phyloP scores from a whole-genome alignment of 1,284 basidiomycete species.

The Cutaneotrichosporon curvatum region DNA sequence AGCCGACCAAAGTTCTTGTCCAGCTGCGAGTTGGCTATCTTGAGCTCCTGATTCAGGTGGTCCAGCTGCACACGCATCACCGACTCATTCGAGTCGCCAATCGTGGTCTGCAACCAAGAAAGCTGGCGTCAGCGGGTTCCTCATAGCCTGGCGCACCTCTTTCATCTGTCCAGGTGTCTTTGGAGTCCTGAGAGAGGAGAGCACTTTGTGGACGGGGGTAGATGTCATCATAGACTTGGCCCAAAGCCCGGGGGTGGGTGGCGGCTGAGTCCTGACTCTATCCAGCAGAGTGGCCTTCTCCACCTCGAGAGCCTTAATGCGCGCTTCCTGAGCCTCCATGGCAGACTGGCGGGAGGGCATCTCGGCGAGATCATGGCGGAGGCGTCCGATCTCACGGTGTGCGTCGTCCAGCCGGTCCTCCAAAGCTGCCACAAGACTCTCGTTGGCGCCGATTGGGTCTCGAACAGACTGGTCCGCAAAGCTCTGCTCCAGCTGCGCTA shows the following conservation, averaged over 20 bases:
- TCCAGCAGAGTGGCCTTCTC: constrained; percentile 34
- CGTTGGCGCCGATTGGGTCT: neutral
- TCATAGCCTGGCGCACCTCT: constrained; percentile 28
- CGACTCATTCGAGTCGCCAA: constrained; percentile 37
- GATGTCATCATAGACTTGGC: constrained; percentile 5
- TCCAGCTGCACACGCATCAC: constrained; percentile 45
- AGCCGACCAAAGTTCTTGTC: constrained; percentile 49
- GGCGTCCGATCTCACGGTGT: constrained; percentile 66
- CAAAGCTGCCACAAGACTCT: constrained; percentile 44
- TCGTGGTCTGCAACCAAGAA: constrained; percentile 42
- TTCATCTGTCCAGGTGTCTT: constrained; percentile 40
- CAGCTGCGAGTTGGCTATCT: constrained; percentile 45
- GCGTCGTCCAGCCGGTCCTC: constrained; percentile 74
- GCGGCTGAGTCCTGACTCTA: constrained; percentile 8
- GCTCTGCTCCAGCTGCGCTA: neutral
- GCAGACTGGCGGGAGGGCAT: constrained; percentile 31
- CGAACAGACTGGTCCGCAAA: neutral
- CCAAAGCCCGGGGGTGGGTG: constrained; percentile 4
- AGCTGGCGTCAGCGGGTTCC: constrained; percentile 19
- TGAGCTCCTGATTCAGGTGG: constrained; percentile 45
- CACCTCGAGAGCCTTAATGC: constrained; percentile 36
- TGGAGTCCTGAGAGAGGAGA: constrained; percentile 35
- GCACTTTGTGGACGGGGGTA: constrained; percentile 32
- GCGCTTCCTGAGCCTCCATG: constrained; percentile 30
- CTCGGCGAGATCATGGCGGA: constrained; percentile 56